Base-by-base conservation (phyloP, 768 basidiomycete species). In the Auriscalpium orientale region DNA sequence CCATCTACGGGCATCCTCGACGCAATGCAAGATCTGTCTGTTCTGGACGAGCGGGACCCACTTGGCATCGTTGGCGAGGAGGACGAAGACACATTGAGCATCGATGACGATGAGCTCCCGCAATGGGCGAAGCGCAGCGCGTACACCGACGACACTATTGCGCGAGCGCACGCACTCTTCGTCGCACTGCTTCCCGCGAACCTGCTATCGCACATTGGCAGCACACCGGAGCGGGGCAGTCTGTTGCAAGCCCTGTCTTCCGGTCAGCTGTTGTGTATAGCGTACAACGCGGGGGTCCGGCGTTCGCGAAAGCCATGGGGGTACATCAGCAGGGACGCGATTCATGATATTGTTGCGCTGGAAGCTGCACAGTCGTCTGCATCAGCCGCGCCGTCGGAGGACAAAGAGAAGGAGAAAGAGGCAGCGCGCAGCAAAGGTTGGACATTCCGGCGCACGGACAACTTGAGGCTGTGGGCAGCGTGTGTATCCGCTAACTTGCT, bases 371-470 rank as follows among this genome's bases (percentile, higher is more conserved):
- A 28, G 28, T 28, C 4, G 28, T 28, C 28, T 28, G 28, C 28
- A 7, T 28, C 28, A 28, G 73, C 73, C 8, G 67, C 70, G 12
- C 69, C 66, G 20, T 63, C 60, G 0, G 64, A 62, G 22, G 72
- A 67, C 8, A 66, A 55, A 22, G 77, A 79, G 56, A 28, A 28
- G 28, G 28, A 28, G 28, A 2, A 2, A 28, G 28, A 2, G 28
- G 4, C 28, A 28, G 74, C 72, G 47, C 67, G 67, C 6, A 81
- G 77, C 70, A 79, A 76, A 57, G 82, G 85, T 0, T 91, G 89
- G 87, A 91, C 91, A 18, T 95, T 92, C 67, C 74, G 93, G 57
- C 72, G 91, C 55, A 89, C 84, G 2, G 93, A 95, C 68, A 95
- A 95, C 66, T 71, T 95, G 33, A 76, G 89, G 22, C 68, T 92